Evolutionary conservation across 2,329 filamentous ascomycete species (phyloP).

Genomic region (Amphichorda felina): DNA sequence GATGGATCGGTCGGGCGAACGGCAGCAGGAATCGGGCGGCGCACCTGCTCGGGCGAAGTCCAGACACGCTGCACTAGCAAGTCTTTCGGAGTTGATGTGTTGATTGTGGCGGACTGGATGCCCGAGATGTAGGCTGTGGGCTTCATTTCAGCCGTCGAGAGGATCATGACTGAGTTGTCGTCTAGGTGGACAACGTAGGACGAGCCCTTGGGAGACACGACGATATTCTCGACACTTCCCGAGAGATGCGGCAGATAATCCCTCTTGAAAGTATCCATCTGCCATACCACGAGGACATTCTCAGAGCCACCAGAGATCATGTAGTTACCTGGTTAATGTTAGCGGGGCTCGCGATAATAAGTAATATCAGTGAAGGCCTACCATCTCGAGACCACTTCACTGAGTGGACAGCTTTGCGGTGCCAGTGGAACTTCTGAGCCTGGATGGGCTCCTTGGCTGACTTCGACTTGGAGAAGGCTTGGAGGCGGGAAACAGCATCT

Average conservation of each 20-base stretch:
- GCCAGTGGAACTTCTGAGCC: slow-evolving; percentile 75
- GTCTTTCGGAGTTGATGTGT: slow-evolving; percentile 36
- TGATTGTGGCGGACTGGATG: slow-evolving; percentile 54
- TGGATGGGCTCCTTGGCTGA: slow-evolving; percentile 35
- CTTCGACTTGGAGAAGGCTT: slow-evolving; percentile 24
- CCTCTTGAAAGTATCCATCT: slow-evolving; percentile 73
- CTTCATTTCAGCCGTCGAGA: slow-evolving; percentile 82
- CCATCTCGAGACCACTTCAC: slow-evolving; percentile 91
- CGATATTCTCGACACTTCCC: slow-evolving; percentile 72
- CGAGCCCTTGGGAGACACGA: slow-evolving; percentile 67
- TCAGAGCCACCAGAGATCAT: slow-evolving; percentile 87
- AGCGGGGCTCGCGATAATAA: slow-evolving; percentile 9
- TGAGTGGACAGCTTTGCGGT: slow-evolving; percentile 69
- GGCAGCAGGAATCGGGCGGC: slow-evolving; percentile 42
- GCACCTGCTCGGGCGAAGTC: slow-evolving; percentile 27
- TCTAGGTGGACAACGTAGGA: slow-evolving; percentile 78
- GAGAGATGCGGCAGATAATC: slow-evolving; percentile 86
- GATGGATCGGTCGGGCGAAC: slow-evolving; percentile 52
- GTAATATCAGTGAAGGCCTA: slow-evolving; percentile 20
- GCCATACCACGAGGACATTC: slow-evolving; percentile 84
- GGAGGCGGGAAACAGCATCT: slow-evolving; percentile 53
- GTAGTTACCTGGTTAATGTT: slow-evolving; percentile 60
- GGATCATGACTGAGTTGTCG: slow-evolving; percentile 82
- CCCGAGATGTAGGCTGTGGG: slow-evolving; percentile 77
- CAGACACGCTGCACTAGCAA: slow-evolving; percentile 40